Percentiles rank a stretch among this genome's conserved stretches.
Evolutionary conservation across 805 yeast genomes (phyloP).

Genomic region (Pichia exigua): DNA sequence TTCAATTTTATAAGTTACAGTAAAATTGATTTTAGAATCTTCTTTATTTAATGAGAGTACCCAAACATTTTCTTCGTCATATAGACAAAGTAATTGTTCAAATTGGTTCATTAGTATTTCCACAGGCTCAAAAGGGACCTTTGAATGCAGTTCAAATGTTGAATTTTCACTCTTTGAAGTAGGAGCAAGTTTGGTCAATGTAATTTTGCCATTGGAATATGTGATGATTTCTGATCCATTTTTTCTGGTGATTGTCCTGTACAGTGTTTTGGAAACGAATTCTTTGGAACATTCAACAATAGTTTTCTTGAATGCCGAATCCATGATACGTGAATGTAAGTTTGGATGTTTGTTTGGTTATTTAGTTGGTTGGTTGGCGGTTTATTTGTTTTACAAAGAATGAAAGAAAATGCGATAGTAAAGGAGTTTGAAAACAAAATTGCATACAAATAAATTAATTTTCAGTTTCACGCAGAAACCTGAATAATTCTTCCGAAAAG

Average conservation of each 20-base stretch:
- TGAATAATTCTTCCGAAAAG: conserved; percentile 2
- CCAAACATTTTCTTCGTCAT: conserved; percentile 14
- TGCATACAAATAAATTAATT: not conserved
- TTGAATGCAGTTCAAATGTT: conserved; percentile 8
- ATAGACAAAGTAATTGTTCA: conserved; percentile 25
- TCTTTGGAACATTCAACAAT: conserved; percentile 4
- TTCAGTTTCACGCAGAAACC: not conserved
- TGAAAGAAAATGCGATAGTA: too few relatives aligned
- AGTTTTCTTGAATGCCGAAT: not conserved
- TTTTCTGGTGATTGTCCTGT: conserved; percentile 19
- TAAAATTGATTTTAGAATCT: conserved; percentile 14
- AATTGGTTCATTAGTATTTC: conserved; percentile 16
- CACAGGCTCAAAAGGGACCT: conserved; percentile 21
- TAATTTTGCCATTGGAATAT: conserved; percentile 15
- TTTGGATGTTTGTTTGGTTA: too few relatives aligned
- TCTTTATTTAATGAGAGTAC: conserved; percentile 15
- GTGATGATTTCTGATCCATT: conserved; percentile 24
- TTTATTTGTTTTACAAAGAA: too few relatives aligned
- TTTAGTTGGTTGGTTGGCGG: too few relatives aligned
- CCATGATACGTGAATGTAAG: not conserved
- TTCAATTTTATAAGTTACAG: conserved; percentile 8
- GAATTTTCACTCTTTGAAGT: not conserved
- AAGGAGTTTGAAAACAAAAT: too few relatives aligned
- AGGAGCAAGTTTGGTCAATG: conserved; percentile 13
- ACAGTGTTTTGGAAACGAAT: conserved; percentile 12